These are phyloP conservation scores for Kodamaea hsintzibuensis DNA, from an alignment of 805 yeast species.

Conservation along the genomic window DNA sequence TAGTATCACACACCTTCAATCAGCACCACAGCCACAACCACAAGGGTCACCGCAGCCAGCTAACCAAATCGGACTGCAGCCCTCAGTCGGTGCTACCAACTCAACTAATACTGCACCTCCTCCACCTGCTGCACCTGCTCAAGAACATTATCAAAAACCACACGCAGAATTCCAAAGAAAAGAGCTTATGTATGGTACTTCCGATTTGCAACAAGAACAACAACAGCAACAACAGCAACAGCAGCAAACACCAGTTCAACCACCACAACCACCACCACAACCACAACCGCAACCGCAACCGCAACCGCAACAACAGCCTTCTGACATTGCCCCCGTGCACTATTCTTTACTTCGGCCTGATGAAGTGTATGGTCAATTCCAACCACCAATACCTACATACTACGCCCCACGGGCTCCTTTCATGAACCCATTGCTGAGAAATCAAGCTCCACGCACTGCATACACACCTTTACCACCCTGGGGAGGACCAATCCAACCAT, in stretches of 20 bases:
- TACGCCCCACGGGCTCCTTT: background rate
- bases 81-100: background rate
- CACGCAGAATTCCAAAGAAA: background rate
- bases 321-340: background rate
- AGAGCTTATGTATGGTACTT: background rate
- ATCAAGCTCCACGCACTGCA: background rate
- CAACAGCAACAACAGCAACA: background rate
- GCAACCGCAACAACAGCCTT: background rate
- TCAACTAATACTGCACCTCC: conserved; percentile 4
- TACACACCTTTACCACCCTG: background rate
- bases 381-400: background rate
- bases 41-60: background rate
- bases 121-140: conserved; percentile 1
- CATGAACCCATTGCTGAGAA: background rate
- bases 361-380: background rate
- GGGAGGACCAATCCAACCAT: background rate
- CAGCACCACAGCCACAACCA: background rate
- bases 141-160: background rate
- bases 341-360: background rate
- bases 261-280: background rate
- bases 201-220: conserved; percentile 2
- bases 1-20: background rate
- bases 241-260: background rate
- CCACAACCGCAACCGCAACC: too few relatives aligned
- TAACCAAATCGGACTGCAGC: background rate